phyloP scores from a whole-genome alignment of 495 filamentous ascomycete genomes.

The Apiosordaria backusii region DNA sequence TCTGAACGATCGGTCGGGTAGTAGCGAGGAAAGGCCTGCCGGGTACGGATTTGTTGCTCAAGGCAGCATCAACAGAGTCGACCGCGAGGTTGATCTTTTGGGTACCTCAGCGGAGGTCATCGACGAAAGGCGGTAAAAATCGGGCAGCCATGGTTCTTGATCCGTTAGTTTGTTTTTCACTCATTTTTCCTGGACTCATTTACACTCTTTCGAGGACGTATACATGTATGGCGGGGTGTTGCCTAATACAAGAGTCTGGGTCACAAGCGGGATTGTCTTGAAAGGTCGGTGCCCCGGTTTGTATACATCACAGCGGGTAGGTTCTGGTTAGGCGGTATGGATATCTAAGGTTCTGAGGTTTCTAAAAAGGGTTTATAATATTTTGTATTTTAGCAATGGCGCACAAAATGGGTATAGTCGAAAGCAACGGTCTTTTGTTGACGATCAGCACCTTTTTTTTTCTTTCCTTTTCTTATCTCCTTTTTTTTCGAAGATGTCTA shows the following conservation, averaged over 20 bases:
- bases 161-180: background rate
- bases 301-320: background rate
- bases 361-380: conserved; percentile 9
- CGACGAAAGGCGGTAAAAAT: conserved; percentile 24
- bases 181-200: background rate
- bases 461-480: too few species aligned
- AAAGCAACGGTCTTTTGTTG: background rate
- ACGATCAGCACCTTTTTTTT: too few species aligned
- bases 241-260: background rate
- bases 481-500: too few species aligned
- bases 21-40: conserved; percentile 53
- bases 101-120: conserved; percentile 53
- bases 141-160: background rate
- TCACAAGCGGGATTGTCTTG: too few species aligned
- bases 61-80: conserved; percentile 57
- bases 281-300: background rate
- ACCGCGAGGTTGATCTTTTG: conserved; percentile 43
- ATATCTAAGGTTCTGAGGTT: conserved; percentile 22
- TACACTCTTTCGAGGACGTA: background rate
- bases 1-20: conserved; percentile 22
- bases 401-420: conserved; percentile 27
- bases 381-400: conserved; percentile 34
- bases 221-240: background rate
- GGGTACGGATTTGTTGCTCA: conserved; percentile 74
- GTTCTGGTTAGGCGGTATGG: background rate